A percentile compares a stretch with the other conserved stretches of the same genome.
Conservation (phyloP, 164 flowering plant genomes). For the Annona squamosa region DNA sequence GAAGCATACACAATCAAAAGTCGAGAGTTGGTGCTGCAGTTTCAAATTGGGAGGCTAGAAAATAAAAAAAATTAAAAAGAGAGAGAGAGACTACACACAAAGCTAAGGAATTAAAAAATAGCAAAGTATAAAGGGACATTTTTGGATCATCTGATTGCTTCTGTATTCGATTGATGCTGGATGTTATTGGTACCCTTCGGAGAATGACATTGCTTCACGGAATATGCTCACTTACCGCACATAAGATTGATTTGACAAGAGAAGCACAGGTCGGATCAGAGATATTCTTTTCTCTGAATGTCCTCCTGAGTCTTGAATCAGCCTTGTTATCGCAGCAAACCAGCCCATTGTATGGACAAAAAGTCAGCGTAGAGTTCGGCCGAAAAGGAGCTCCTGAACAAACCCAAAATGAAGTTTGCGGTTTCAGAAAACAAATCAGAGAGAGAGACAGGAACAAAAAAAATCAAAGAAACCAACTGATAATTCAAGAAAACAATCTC, state of each 20-base stretch:
- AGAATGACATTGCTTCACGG: neutral
- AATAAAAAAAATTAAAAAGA: too few species aligned
- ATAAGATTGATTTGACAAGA: constrained; percentile 62
- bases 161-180: too few species aligned
- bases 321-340: constrained; percentile 48
- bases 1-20: too few species aligned
- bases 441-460: neutral
- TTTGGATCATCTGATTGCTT: too few species aligned
- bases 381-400: constrained; percentile 47
- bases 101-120: too few species aligned
- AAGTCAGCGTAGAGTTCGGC: constrained; percentile 34
- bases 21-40: too few species aligned
- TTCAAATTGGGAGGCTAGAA: too few species aligned
- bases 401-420: neutral
- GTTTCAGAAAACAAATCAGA: neutral
- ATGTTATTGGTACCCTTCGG: too few species aligned
- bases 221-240: constrained; percentile 40
- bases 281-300: constrained; percentile 54
- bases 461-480: neutral
- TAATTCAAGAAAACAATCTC: neutral
- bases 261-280: constrained; percentile 64
- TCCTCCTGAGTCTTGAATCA: constrained; percentile 37
- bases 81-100: too few species aligned
- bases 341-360: constrained; percentile 68
- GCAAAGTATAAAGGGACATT: too few species aligned